A percentile compares a stretch with the other conserved stretches of the same genome.
These are phyloP conservation scores for Neurospora hispaniola DNA, from an alignment of 495 filamentous ascomycete species.

Conservation along the genomic window DNA sequence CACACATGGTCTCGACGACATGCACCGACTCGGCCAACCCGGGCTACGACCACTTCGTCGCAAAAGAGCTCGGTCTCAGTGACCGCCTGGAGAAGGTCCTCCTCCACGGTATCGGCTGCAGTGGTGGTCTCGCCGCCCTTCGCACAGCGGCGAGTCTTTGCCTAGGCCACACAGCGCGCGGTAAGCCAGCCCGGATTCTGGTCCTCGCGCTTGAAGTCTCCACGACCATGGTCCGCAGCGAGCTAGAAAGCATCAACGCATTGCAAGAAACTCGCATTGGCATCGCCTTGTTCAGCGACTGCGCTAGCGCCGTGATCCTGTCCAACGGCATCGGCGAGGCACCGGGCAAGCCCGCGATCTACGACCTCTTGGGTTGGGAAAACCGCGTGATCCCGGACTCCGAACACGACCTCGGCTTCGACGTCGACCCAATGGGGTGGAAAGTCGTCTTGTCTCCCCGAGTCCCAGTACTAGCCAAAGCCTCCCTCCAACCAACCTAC, in stretches of 20 bases:
- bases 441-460: conserved; percentile 49
- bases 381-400: conserved; percentile 44
- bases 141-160: conserved; percentile 52
- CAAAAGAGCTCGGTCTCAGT: conserved; percentile 40
- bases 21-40: conserved; percentile 60
- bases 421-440: conserved; percentile 49
- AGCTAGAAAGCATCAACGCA: conserved; percentile 45
- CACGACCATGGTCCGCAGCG: conserved; percentile 46
- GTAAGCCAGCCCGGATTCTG: conserved; percentile 44
- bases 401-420: conserved; percentile 47
- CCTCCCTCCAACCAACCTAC: conserved; percentile 40
- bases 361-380: conserved; percentile 50
- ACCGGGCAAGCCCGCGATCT: conserved; percentile 24
- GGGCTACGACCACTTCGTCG: conserved; percentile 55
- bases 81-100: conserved; percentile 45
- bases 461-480: conserved; percentile 41
- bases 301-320: conserved; percentile 47
- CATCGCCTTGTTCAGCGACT: conserved; percentile 51
- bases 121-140: conserved; percentile 52
- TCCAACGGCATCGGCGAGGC: conserved; percentile 41
- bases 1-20: conserved; percentile 56
- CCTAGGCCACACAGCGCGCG: conserved; percentile 40
- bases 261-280: conserved; percentile 46
- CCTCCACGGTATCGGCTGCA: conserved; percentile 53
- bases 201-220: conserved; percentile 52